A percentile compares a stretch with the other conserved stretches of the same genome.
Conservation (phyloP, 352 stramenopile genomes). For the Pythium insidiosum region DNA sequence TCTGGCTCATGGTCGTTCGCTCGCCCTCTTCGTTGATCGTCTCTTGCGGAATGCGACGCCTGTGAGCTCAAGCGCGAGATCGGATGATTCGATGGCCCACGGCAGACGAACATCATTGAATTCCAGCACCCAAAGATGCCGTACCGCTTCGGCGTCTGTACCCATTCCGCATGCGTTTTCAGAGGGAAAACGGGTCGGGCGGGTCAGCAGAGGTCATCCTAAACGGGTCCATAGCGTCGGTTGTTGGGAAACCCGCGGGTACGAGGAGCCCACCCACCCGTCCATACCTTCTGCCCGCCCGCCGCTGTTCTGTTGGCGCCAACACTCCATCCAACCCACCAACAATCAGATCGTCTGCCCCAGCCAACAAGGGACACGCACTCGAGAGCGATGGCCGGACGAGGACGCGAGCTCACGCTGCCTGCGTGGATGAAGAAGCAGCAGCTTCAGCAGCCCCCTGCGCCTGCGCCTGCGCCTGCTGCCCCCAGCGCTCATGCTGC, state of each 20-base stretch:
- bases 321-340: not conserved
- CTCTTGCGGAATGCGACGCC: not conserved
- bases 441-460: conserved; percentile 16
- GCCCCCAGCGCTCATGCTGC: not conserved
- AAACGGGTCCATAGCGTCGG: too few relatives aligned
- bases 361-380: not conserved
- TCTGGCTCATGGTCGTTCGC: conserved; percentile 2
- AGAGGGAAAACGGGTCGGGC: too few relatives aligned
- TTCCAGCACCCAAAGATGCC: too few relatives aligned
- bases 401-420: conserved; percentile 77
- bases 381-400: conserved; percentile 45
- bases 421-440: conserved; percentile 87
- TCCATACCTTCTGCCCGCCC: too few relatives aligned
- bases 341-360: not conserved
- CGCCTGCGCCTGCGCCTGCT: not conserved
- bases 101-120: conserved; percentile 6
- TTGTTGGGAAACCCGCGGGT: too few relatives aligned
- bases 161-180: too few relatives aligned
- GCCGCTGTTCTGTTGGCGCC: not conserved
- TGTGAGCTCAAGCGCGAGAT: not conserved
- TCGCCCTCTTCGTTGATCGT: not conserved
- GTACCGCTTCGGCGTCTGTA: too few relatives aligned
- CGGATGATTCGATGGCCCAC: not conserved
- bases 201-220: too few relatives aligned
- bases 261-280: not conserved